These are phyloP conservation scores for Cylindrotheca fusiformis DNA, from an alignment of 108 stramenopile genomes.

Conservation along the genomic window DNA sequence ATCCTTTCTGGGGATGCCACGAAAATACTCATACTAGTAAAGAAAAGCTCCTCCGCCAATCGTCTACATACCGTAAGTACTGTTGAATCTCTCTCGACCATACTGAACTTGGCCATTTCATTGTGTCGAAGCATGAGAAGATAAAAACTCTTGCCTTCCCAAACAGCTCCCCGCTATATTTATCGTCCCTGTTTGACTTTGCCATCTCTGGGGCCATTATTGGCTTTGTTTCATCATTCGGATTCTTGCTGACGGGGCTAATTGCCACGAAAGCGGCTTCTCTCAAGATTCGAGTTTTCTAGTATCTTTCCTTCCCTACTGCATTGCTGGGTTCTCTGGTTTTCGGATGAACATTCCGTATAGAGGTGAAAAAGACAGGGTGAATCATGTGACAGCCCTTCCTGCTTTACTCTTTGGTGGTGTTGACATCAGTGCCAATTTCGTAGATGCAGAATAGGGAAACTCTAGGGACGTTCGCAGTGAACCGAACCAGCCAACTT, in stretches of 20 bases:
- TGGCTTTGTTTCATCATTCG: conserved; percentile 50
- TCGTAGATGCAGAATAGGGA: too few relatives aligned
- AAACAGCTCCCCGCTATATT: conserved; percentile 49
- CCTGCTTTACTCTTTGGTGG: too few relatives aligned
- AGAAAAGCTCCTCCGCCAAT: too few relatives aligned
- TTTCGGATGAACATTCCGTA: conserved; percentile 62
- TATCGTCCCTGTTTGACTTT: conserved; percentile 59
- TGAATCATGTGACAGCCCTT: too few relatives aligned
- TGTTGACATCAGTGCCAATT: too few relatives aligned
- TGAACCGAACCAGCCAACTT: too few relatives aligned
- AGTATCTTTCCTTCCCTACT: conserved; percentile 65
- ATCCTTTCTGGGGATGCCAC: too few relatives aligned
- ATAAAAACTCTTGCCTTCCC: conserved; percentile 5
- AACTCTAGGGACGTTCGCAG: too few relatives aligned
- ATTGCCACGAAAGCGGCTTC: conserved; percentile 40
- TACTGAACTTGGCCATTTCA: conserved; percentile 50
- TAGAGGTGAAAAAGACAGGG: conserved; percentile 55
- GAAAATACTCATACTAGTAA: too few relatives aligned
- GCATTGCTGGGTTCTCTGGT: conserved; percentile 70
- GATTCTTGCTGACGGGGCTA: conserved; percentile 50
- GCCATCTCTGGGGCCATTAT: conserved; percentile 56
- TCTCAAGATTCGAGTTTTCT: conserved; percentile 43
- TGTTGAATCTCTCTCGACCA: too few relatives aligned
- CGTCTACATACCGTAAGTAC: too few relatives aligned
- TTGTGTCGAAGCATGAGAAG: conserved; percentile 39